Base-by-base conservation (phyloP, 495 filamentous ascomycete genomes). In the Aspergillus olivimuriae region DNA sequence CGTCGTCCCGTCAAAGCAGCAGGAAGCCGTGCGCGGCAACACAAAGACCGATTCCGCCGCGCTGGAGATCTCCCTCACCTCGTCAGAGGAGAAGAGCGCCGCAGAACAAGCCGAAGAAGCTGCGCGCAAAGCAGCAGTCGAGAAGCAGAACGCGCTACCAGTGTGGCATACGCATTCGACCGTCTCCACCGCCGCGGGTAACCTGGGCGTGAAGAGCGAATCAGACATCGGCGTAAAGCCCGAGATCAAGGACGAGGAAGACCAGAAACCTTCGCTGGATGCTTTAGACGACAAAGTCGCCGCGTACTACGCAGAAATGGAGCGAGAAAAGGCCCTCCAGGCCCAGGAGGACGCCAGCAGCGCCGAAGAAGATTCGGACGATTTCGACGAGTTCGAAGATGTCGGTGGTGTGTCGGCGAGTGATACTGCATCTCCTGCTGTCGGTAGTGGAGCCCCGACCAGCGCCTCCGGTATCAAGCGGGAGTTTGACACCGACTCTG, bases 81-180 rank as follows among this genome's bases (percentile, higher is more conserved):
- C 82, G 2, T 74, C 70, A 35, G 79, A 80, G 20, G 86, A 89
- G 44, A 84, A 82, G 43, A 83, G 74, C 30, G 86, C 88, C 22
- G 82, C 77, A 4, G 86, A 94, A 47, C 74, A 81, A 44, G 77
- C 77, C 3, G 86, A 84, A 34, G 87, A 87, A 52, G 73, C 76
- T 26, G 76, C 76, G 34, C 75, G 82, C 41, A 89, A 86, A 53
- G 87, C 86, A 41, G 76, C 78, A 37, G 60, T 91, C 46, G 83
- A 85, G 35, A 74, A 78, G 50, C 86, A 94, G 62, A 99, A 99
- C 48, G 80, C 79, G 4, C 68, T 99, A 28, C 92, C 92, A 0
- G 73, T 81, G 9, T 96, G 94, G 89, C 89, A 95, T 56, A 86
- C 84, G 2, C 80, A 87, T 35, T 89, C 82, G 34, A 95, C 91